Conservation (phyloP, 345 rosid species). For the Gossypium stocksii region DNA sequence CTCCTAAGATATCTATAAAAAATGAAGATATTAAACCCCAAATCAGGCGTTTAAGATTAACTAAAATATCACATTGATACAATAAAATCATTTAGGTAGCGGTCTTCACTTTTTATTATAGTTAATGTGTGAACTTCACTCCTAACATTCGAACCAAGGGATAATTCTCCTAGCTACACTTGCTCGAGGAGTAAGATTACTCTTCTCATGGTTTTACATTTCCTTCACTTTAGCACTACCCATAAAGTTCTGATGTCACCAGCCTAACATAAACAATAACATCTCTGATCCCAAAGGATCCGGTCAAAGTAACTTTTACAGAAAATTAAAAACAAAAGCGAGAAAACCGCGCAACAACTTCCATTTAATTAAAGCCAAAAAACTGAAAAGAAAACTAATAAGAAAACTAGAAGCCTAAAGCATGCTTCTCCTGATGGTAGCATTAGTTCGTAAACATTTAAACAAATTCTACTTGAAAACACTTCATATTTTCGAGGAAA, state of each 20-base stretch:
- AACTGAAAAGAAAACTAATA: neutral
- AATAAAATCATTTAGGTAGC: neutral
- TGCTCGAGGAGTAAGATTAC: neutral
- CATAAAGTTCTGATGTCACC: neutral
- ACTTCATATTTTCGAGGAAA: constrained; percentile 4
- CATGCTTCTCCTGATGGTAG: neutral
- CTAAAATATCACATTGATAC: neutral
- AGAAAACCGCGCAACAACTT: neutral
- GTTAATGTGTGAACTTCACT: neutral
- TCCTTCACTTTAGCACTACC: neutral
- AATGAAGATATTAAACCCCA: neutral
- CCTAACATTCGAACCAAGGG: too few species aligned
- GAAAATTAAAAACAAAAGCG: neutral
- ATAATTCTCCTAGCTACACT: neutral
- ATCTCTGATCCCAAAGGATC: neutral
- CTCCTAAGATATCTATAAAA: neutral
- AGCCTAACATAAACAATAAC: neutral
- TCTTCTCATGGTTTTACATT: neutral
- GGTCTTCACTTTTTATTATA: neutral
- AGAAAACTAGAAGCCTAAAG: neutral
- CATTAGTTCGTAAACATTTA: neutral
- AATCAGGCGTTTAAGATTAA: neutral
- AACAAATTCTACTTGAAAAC: neutral
- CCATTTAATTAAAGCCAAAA: neutral
- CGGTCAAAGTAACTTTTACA: neutral